Percentiles rank a stretch among this genome's conserved stretches.
Conservation (phyloP, 2,329 filamentous ascomycete species). For the Chrysosporium queenslandicum region DNA sequence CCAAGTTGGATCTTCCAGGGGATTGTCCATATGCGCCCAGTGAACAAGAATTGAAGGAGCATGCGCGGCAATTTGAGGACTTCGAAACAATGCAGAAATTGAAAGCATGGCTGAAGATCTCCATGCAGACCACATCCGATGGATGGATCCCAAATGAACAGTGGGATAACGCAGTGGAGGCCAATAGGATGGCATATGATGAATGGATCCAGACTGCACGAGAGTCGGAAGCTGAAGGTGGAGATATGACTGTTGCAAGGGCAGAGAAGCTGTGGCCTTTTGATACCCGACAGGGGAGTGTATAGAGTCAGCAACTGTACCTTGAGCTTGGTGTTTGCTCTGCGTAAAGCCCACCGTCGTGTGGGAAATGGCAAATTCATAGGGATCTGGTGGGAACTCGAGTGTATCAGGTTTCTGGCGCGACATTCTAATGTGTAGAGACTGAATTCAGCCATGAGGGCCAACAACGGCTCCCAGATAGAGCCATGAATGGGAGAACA, state of each 20-base stretch:
- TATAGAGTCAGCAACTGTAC: too few species aligned
- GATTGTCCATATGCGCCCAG: slow-evolving; percentile 22
- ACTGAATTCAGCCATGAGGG: too few species aligned
- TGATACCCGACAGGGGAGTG: too few species aligned
- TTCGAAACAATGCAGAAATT: slow-evolving; percentile 25
- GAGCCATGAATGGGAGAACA: too few species aligned
- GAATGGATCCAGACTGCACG: slow-evolving; percentile 23
- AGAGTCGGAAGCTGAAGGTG: slow-evolving; percentile 8
- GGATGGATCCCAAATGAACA: slow-evolving; percentile 27
- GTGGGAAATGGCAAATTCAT: too few species aligned
- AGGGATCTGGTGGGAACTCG: too few species aligned
- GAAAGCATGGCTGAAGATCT: slow-evolving; percentile 23
- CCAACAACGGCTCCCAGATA: too few species aligned
- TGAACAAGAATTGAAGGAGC: slow-evolving; percentile 21
- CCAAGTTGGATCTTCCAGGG: slow-evolving; percentile 21
- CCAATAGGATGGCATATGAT: slow-evolving; percentile 23
- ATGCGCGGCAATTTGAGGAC: slow-evolving; percentile 24
- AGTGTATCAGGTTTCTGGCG: too few species aligned
- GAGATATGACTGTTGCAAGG: slow-evolving; percentile 12
- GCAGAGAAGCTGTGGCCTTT: slow-evolving; percentile 16
- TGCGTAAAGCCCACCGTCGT: too few species aligned
- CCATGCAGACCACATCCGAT: slow-evolving; percentile 25
- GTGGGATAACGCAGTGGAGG: slow-evolving; percentile 23
- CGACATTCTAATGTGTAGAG: too few species aligned
- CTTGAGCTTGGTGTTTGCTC: too few species aligned